Evolutionary conservation across 441 rosid species (phyloP), one percentile per base, ranked within the genome.

Genomic region (Pelargonium australe): DNA sequence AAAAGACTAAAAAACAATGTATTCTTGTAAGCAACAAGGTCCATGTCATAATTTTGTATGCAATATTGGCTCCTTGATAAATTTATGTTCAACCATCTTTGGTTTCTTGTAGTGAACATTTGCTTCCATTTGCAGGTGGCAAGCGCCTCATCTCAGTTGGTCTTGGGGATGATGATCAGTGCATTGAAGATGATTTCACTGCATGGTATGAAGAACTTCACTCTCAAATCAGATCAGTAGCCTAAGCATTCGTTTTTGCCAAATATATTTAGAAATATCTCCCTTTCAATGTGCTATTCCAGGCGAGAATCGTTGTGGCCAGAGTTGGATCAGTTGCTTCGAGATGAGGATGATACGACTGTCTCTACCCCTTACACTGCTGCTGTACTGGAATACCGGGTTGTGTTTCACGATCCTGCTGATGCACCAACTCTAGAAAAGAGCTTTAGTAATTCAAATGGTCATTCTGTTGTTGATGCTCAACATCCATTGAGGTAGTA

Each of bases 231-330:
- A 61, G 49, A 34, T 68, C 13, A 57, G 23, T 10, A 57, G 69
- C 45, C 37, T 61, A 16, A 14, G 4, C 7, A 47, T 51, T 72
- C 25, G 65, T 49, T 49, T n/a, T n/a, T 13, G 11, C 6, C 16
- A 49, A 34, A 34, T 49, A 34, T 34, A 49, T 49, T 14, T 49
- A 49, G 57, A 49, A 49, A 13, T 13, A 49, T 13, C 17, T 49
- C n/a, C 13, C n/a, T 49, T 49, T 12, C n/a, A 11, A 49, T 49
- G 57, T 65, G 66, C 69, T 68, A 64, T 67, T 73, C 28, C 72
- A 95, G 99, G 99, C 78, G 88, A 71, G 99, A 95, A 78, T 69
- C 77, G 75, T 70, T 92, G 72, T 95, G 99, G 99, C 99, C 98
- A 0, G 97, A 92, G 86, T 72, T 95, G 73, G 99, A 95, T 85